Base-by-base conservation (phyloP, 225 moss, liverwort and hornwort genomes). In the Sphagnum tenellum region DNA sequence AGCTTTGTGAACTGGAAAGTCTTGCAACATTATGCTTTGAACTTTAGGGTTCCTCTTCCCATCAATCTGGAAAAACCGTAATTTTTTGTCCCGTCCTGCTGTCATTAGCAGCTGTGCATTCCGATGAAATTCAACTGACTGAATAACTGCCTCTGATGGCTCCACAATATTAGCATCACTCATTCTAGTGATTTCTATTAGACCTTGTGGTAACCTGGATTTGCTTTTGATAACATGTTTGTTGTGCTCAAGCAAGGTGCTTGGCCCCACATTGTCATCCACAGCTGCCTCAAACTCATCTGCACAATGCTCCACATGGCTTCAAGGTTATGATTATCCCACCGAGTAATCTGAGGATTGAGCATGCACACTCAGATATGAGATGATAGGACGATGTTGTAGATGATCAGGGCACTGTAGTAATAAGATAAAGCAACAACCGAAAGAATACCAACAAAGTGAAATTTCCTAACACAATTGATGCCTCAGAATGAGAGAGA, bases 21-120 rank as follows among this genome's bases (percentile, higher is more conserved):
- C 79, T 56, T 93, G 59, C 50, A 98, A 66, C 60, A 84, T 88
- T 55, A 98, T 75, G 76, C 90, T 90, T 78, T 93, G 93, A 4
- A 98, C 83, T 77, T 98, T 98, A 0, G 98, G 90, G 69, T 98
- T 98, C 62, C 53, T 80, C 76, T 90, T 98, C 5, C 93, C 90
- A 63, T 98, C 93, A 61, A 98, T 88, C 77, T 98, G 89, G 56
- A 82, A 72, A 66, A 98, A 90, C 64, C 90, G 70, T 5, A 98
- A 71, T 62, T 87, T 89, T 77, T 90, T 90, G 57, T 98, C 90
- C 29, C 89, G 87, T 46, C 98, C 93, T 47, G 92, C 93, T 0
- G 98, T 93, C 76, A 98, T 73, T 63, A 98, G 55, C 63, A 98
- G 77, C 73, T 98, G 98, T 0, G 81, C 90, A 56, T 92, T 98